Conservation (phyloP, 1,139 yeast genomes). For the Kodamaea sp. region DNA sequence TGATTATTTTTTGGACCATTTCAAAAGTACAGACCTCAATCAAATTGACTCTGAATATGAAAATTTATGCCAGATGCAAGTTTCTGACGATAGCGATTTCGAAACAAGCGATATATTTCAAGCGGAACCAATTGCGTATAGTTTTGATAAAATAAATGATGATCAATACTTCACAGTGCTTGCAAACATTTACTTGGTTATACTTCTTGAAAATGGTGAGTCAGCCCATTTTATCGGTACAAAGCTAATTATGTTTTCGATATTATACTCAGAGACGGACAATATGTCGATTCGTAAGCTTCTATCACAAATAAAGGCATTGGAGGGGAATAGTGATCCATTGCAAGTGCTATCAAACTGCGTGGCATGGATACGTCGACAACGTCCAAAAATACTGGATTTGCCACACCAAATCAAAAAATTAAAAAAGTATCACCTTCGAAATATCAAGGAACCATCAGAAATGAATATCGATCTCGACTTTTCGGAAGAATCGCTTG, state of each 20-base stretch:
- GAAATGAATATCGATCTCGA: conserved; percentile 2
- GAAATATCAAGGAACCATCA: not conserved
- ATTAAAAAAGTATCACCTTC: conserved; percentile 4
- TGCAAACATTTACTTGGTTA: conserved; percentile 9
- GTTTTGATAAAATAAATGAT: not conserved
- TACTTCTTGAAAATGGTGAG: conserved; percentile 26
- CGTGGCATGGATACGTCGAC: conserved; percentile 15
- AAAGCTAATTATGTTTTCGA: conserved; percentile 25
- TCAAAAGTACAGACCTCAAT: conserved; percentile 7
- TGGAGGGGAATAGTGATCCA: conserved; percentile 14
- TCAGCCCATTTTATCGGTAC: conserved; percentile 25
- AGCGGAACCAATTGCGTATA: conserved; percentile 10
- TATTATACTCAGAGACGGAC: conserved; percentile 16
- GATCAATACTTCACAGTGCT: conserved; percentile 3
- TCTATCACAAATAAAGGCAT: conserved; percentile 12
- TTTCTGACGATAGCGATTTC: conserved; percentile 34
- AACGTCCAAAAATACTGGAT: conserved; percentile 4
- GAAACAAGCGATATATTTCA: conserved; percentile 16
- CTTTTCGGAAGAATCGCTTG: conserved; percentile 4
- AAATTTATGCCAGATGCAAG: conserved; percentile 23
- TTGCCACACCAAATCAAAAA: conserved; percentile 4
- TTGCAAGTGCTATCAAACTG: conserved; percentile 14
- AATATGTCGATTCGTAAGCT: conserved; percentile 9
- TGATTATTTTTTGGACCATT: conserved; percentile 10
- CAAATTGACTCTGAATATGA: conserved; percentile 4